A percentile compares a stretch with the other conserved stretches of the same genome.
These are phyloP conservation scores for Amoeboaphelidium protococcarum DNA, from an alignment of 371 early-diverging fungal species.

Conservation along the genomic window DNA sequence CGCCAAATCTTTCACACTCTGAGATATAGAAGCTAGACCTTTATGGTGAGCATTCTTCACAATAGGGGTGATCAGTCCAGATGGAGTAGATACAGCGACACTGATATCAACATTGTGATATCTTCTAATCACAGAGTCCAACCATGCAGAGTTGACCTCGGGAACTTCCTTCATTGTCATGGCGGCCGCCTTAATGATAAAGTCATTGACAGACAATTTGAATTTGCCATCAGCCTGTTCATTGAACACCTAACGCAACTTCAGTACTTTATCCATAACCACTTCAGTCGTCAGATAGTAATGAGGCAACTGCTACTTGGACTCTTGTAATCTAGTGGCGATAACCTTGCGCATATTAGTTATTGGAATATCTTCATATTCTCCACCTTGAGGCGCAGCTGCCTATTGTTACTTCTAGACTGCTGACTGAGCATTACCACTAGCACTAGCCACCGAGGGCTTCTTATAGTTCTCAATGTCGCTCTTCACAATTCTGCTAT, in stretches of 20 bases:
- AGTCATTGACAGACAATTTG: constrained; percentile 94
- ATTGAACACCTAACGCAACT: constrained; percentile 72
- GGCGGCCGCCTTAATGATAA: constrained; percentile 83
- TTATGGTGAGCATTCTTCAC: constrained; percentile 49
- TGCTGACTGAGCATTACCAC: constrained; percentile 5
- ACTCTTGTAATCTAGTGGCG: constrained; percentile 51
- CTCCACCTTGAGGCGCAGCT: constrained; percentile 6
- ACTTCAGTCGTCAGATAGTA: constrained; percentile 78
- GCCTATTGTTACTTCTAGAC: constrained; percentile 4
- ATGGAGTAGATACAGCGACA: constrained; percentile 82
- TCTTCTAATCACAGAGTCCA: constrained; percentile 56
- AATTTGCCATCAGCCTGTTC: constrained; percentile 50
- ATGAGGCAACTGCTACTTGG: constrained; percentile 74
- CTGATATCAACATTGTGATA: constrained; percentile 77
- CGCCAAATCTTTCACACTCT: constrained; percentile 59
- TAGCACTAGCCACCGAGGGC: background rate
- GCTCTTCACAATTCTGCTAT: constrained; percentile 64
- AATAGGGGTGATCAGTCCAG: constrained; percentile 90
- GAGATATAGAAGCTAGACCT: constrained; percentile 63
- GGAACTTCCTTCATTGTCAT: constrained; percentile 74
- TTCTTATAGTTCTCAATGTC: constrained; percentile 40
- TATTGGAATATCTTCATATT: constrained; percentile 51
- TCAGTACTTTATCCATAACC: constrained; percentile 55
- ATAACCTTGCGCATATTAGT: constrained; percentile 79
- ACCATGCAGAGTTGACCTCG: constrained; percentile 86